These are phyloP conservation scores for Phytophthora multivora DNA, from an alignment of 352 stramenopile species.

Conservation along the genomic window DNA sequence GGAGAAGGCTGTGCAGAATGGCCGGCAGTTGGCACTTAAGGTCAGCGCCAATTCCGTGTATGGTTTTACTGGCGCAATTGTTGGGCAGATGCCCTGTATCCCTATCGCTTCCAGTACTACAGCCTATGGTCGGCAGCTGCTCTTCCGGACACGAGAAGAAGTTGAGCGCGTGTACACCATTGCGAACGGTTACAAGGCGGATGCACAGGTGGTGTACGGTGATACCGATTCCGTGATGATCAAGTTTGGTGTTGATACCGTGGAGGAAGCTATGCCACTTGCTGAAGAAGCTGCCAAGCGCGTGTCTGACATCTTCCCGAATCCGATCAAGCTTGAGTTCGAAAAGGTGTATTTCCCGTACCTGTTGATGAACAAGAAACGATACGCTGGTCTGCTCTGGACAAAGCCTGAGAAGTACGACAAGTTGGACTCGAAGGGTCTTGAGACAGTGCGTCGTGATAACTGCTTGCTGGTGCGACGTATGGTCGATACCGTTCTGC, in stretches of 20 bases:
- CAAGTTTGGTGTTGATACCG: conserved; percentile 97
- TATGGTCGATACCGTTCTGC: conserved; percentile 96
- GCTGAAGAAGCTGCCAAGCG: conserved; percentile 95
- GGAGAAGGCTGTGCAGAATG: conserved; percentile 99
- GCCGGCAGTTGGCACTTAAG: conserved; percentile 96
- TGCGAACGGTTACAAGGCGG: conserved; percentile 91
- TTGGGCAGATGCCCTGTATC: conserved; percentile 98
- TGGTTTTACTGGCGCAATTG: conserved; percentile 99
- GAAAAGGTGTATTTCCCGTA: conserved; percentile 99
- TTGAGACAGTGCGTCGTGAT: conserved; percentile 99
- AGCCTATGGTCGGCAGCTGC: conserved; percentile 96
- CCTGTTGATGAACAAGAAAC: conserved; percentile 99
- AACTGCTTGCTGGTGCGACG: conserved; percentile 98
- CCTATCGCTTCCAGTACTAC: conserved; percentile 98
- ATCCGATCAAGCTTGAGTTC: conserved; percentile 98
- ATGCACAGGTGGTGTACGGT: conserved; percentile 98
- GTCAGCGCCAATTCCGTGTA: conserved; percentile 99
- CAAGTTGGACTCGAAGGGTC: conserved; percentile 98
- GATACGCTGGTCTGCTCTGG: conserved; percentile 85
- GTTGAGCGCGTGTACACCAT: conserved; percentile 97
- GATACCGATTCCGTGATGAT: conserved; percentile 99
- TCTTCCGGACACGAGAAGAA: conserved; percentile 97
- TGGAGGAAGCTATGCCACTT: conserved; percentile 98
- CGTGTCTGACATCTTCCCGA: conserved; percentile 97
- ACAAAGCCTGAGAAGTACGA: conserved; percentile 96